A percentile compares a stretch with the other conserved stretches of the same genome.
Evolutionary conservation across 768 basidiomycete species (phyloP).

Genomic region (Hirschioporus abietinus): DNA sequence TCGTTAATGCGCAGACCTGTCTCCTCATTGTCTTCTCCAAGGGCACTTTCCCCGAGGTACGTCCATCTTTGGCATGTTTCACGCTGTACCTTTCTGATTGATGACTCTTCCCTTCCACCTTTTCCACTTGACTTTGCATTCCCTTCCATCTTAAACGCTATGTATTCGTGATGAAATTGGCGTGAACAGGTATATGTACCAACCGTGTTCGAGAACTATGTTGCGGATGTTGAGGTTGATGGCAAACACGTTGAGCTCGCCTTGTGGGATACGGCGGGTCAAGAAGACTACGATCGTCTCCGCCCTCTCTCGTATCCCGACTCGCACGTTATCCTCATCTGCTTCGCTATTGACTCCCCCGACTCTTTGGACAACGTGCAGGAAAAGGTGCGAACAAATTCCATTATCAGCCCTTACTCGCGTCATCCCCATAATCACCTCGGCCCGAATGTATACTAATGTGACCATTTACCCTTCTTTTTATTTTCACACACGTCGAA

Average conservation of each 20-base stretch:
- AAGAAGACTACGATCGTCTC: constrained; percentile 98
- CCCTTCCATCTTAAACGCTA: background rate
- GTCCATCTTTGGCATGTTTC: constrained; percentile 10
- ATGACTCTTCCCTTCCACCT: background rate
- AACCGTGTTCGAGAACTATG: constrained; percentile 99
- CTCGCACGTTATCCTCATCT: constrained; percentile 99
- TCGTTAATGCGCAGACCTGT: constrained; percentile 25
- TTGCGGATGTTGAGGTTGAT: constrained; percentile 97
- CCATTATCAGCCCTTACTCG: background rate
- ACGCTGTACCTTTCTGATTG: background rate
- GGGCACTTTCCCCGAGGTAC: constrained; percentile 35
- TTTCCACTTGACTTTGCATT: background rate
- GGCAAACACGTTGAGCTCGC: constrained; percentile 98
- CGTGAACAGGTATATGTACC: constrained; percentile 87
- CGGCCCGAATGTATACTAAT: constrained; percentile 44
- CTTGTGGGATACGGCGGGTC: constrained; percentile 99
- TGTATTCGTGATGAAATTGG: background rate
- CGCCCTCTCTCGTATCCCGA: constrained; percentile 97
- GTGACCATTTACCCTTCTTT: constrained; percentile 47
- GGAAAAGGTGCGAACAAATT: constrained; percentile 73
- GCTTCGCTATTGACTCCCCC: constrained; percentile 96
- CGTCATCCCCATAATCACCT: constrained; percentile 50
- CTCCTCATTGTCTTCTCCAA: constrained; percentile 37
- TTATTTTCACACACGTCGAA: constrained; percentile 45
- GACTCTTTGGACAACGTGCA: constrained; percentile 99